Evolutionary conservation across 169 alveolate genomes (phyloP).

Genomic region (Prorocentrum cordatum): DNA sequence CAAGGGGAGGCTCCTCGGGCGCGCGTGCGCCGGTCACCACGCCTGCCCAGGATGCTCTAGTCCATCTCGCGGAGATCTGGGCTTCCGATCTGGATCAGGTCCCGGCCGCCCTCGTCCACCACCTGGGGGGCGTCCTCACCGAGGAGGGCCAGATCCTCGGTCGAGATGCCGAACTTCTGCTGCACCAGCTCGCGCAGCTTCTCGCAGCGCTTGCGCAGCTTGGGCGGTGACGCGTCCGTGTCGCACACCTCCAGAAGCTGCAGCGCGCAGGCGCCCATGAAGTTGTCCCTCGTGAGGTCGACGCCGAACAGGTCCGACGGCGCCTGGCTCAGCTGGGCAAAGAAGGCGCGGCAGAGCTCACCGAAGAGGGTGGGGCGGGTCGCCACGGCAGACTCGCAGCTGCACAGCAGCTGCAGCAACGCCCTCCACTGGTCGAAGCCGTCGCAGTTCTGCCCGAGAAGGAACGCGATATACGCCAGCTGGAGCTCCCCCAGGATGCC

Average conservation of each 20-base stretch:
- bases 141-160: slow-evolving; percentile 22
- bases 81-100: too few species aligned
- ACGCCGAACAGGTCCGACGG: slow-evolving; percentile 51
- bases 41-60: too few species aligned
- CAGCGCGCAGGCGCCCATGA: slow-evolving; percentile 27
- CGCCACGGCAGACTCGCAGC: slow-evolving; percentile 38
- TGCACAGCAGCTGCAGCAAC: slow-evolving; percentile 29
- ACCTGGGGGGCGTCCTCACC: slow-evolving; percentile 49
- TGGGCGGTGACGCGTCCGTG: neutral
- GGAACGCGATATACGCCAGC: slow-evolving; percentile 39
- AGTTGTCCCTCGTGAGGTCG: slow-evolving; percentile 29
- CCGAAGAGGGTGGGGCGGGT: neutral
- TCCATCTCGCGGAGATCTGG: too few species aligned
- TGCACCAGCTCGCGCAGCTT: slow-evolving; percentile 36
- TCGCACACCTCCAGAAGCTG: slow-evolving; percentile 33
- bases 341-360: slow-evolving; percentile 18
- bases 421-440: slow-evolving; percentile 59
- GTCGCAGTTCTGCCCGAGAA: slow-evolving; percentile 34
- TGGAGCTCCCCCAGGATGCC: slow-evolving; percentile 6
- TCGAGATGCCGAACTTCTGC: slow-evolving; percentile 1
- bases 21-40: too few species aligned
- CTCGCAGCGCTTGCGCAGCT: slow-evolving; percentile 24
- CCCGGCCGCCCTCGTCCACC: too few species aligned
- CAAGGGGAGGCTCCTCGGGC: too few species aligned
- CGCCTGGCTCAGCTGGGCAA: slow-evolving; percentile 25